Conservation (phyloP, 257 asterid genomes). For the Solanum dulcamara region DNA sequence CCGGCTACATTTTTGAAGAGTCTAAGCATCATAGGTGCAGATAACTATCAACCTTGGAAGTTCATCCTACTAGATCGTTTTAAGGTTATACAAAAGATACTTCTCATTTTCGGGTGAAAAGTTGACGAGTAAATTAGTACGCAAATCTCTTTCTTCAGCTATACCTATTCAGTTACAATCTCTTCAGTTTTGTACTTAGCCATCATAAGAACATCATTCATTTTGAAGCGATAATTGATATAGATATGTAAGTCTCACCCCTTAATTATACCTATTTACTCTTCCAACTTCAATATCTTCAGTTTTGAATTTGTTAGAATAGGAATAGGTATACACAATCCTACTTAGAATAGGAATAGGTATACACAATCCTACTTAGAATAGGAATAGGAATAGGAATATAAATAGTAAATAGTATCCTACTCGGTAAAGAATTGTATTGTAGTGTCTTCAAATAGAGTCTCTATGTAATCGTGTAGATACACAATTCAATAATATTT, state of each 20-base stretch:
- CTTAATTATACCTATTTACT: neutral
- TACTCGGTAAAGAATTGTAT: no score
- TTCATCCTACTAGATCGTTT: neutral
- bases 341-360: no score
- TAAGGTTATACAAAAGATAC: neutral
- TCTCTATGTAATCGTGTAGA: no score
- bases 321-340: no score
- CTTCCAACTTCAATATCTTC: neutral
- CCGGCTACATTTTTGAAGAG: neutral
- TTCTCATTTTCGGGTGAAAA: neutral
- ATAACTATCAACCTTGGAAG: neutral
- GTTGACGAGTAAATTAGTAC: neutral
- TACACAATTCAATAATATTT: no score
- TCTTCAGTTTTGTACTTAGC: neutral
- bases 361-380: no score
- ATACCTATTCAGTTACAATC: neutral
- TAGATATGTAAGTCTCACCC: neutral
- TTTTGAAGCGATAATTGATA: neutral
- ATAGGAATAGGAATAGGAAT: no score
- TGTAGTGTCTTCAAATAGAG: no score
- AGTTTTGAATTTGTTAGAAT: neutral
- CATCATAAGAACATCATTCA: neutral
- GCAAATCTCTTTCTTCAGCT: neutral
- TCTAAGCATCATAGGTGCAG: neutral
- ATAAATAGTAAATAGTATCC: no score